These are phyloP conservation scores for Xylaria polymorpha DNA, from an alignment of 2,329 filamentous ascomycete genomes.

Conservation along the genomic window DNA sequence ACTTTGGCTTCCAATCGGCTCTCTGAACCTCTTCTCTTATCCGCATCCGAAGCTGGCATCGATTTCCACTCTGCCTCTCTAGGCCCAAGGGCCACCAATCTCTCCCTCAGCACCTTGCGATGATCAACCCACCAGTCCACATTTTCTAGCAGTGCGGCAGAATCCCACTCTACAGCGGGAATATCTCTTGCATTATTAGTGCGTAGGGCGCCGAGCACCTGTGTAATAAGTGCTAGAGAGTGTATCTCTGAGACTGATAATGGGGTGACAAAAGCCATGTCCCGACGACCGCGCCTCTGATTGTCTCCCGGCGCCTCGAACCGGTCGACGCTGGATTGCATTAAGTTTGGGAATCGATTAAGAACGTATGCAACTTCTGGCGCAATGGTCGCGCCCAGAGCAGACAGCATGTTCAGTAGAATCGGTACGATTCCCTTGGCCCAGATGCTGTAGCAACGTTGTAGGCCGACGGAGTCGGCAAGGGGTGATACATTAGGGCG, in stretches of 20 bases:
- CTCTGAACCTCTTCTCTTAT: conserved; percentile 60
- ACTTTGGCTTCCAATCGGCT: conserved; percentile 82
- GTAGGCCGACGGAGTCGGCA: conserved; percentile 73
- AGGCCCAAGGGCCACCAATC: conserved; percentile 77
- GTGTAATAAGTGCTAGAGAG: conserved; percentile 78
- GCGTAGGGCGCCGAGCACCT: conserved; percentile 75
- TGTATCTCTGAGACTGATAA: conserved; percentile 81
- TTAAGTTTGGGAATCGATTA: conserved; percentile 86
- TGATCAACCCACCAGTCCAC: conserved; percentile 83
- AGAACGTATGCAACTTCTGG: conserved; percentile 88
- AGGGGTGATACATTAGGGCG: conserved; percentile 80
- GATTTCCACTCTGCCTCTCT: conserved; percentile 74
- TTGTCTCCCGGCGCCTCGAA: conserved; percentile 72
- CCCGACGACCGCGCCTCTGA: conserved; percentile 63
- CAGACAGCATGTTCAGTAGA: conserved; percentile 85
- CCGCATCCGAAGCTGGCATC: conserved; percentile 48
- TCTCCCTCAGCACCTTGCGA: conserved; percentile 74
- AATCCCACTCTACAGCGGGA: conserved; percentile 79
- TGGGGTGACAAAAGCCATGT: conserved; percentile 71
- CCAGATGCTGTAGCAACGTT: conserved; percentile 91
- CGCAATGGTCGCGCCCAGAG: conserved; percentile 83
- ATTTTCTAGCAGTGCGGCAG: conserved; percentile 77
- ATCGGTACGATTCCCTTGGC: conserved; percentile 86
- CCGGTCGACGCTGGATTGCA: conserved; percentile 76
- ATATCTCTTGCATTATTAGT: conserved; percentile 77